Percentiles rank a stretch among this genome's conserved stretches.
Conservation (phyloP, 2,329 filamentous ascomycete species). For the Teratosphaeria gauchensis region DNA sequence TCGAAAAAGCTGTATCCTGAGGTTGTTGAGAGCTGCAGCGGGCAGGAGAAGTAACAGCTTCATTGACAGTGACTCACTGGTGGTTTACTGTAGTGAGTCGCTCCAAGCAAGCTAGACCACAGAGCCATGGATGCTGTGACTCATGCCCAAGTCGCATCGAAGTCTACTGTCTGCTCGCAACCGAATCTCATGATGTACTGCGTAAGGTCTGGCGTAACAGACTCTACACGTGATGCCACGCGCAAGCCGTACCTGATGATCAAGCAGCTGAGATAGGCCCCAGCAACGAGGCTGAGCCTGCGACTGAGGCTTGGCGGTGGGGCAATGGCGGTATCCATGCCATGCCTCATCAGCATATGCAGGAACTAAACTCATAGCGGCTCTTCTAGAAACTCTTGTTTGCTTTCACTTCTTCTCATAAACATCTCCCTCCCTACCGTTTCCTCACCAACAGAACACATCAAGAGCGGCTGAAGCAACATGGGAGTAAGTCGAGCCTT, state of each 20-base stretch:
- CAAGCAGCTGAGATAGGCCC: not conserved
- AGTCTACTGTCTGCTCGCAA: no score
- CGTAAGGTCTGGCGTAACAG: no score
- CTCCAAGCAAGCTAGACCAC: not conserved
- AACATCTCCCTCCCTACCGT: not conserved
- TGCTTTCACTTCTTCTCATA: not conserved
- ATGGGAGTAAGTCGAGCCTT: not conserved
- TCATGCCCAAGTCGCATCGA: no score
- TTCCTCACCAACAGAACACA: not conserved
- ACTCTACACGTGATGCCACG: no score
- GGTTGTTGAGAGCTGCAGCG: not conserved
- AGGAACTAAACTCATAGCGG: not conserved
- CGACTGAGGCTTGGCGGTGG: not conserved
- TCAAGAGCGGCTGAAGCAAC: not conserved
- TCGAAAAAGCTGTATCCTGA: constrained; percentile 10
- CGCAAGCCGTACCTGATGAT: not conserved
- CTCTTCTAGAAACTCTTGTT: not conserved
- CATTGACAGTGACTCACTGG: not conserved
- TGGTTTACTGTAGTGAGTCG: not conserved
- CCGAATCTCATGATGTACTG: no score
- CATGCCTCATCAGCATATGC: not conserved
- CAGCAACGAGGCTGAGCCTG: not conserved
- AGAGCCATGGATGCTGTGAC: not conserved
- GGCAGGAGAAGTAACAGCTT: not conserved
- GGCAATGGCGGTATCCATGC: not conserved